Base-by-base conservation (phyloP, 805 yeast genomes). In the Millerago galiae region DNA sequence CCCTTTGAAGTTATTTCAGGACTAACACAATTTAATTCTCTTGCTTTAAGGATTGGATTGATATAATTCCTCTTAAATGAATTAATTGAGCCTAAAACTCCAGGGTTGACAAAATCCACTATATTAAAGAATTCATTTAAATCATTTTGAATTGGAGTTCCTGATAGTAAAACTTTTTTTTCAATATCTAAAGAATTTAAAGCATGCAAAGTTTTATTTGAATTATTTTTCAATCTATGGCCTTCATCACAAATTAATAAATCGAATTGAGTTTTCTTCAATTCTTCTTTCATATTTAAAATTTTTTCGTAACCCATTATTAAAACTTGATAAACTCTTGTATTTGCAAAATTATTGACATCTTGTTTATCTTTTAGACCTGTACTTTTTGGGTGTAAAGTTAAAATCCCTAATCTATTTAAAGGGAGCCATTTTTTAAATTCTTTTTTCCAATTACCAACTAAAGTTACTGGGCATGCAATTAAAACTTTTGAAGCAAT, bases 141-240 rank as follows among this genome's bases (percentile, higher is more conserved):
- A 59, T 93, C 96, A 62, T 93, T 93, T 58, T 93, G 99, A 29
- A 93, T 87, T 0, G 96, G 96, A 0, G 96, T 88, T 0, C 96
- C 99, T 0, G 95, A 78, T 7, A 93, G 65, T 5, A 91, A 55
- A 2, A 91, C 65, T 46, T 82, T 77, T 34, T 70, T 75, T 8
- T 67, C 67, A 4, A 54, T 50, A 7, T 47, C 44, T 30, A 54
- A 35, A 1, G 68, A 53, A 33, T 74, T 75, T 40, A 91, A 65
- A 0, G 80, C 77, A 45, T 77, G 79, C 40, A 88, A 50, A 0
- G 84, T 78, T 59, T 87, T 89, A 45, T 85, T 87, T 9, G 79
- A 66, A 5, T 77, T 70, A 51, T 78, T 85, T 53, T 91, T 93
- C 50, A 93, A 69, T 38, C 96, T 70, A 60, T 93, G 99, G 3